Base-by-base conservation (phyloP, 305 asterid genomes). In the Fraxinus velutina region DNA sequence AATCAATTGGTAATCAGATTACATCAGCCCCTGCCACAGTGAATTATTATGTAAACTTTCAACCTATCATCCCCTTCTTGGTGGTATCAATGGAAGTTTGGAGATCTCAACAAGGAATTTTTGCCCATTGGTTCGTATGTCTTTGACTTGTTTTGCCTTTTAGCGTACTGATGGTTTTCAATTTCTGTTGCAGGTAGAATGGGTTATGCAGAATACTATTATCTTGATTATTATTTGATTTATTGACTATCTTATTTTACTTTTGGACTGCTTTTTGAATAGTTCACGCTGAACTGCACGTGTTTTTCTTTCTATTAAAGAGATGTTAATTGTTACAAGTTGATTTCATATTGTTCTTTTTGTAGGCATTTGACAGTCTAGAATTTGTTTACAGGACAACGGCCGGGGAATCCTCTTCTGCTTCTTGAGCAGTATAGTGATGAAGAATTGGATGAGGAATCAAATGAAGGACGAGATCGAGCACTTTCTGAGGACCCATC, bases 361-460 rank as follows among this genome's bases (percentile, higher is more conserved):
- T 77, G 79, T 60, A 39, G 85, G 85, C 80, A 42, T 83, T 83
- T 94, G 89, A 93, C 88, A 76, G 74, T 82, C 79, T 82, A 82
- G 81, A 83, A 68, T 88, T 68, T 85, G 83, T 85, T 70, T 73
- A 47, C 97, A 96, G 99, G 96, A 73, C 84, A 85, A 86, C 86
- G 82, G 84, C 86, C 85, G 60, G 93, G 86, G 83, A 94, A 96
- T 88, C 98, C 99, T 77, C 91, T 96, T 76, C 82, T 89, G 82
- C 90, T 96, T 85, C 98, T 96, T 79, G 99, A 87, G 84, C 99
- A 96, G 84, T 96, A 96, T 85, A 94, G 98, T 80, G 99, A 96
- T 89, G 98, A 96, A 62, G 99, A 96, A 57, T 73, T 85, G 88
- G 97, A 96, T 39, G 93, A 84, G 29, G 93, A 75, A 62, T 84